Evolutionary conservation across 2,329 filamentous ascomycete species (phyloP), one percentile per base, ranked within the genome.

Genomic region (Exophiala viscosa): DNA sequence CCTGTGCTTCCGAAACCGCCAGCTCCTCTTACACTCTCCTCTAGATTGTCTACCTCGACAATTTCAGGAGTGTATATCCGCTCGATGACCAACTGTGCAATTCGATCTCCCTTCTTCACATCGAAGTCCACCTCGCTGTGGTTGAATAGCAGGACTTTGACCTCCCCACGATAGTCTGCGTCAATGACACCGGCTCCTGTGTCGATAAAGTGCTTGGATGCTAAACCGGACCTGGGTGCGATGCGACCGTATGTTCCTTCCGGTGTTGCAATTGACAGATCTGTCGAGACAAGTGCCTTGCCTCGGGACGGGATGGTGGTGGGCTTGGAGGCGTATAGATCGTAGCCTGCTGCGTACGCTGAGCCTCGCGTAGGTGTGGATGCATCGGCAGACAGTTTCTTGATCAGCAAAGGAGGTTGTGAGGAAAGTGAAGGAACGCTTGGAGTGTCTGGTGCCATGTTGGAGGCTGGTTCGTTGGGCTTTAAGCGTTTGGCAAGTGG

Each of bases 121-220:
- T 74, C 77, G 67, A 95, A 97, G 69, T 96, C 90, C 36, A 74
- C 73, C 45, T 96, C 90, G 46, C 80, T 81, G 70, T 95, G 86
- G 75, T 99, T 99, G 72, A 97, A 97, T 47, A 99, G 82, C 61
- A 99, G 79, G 20, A 99, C 87, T 77, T 95, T 96, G 65, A 99
- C 86, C 62, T 88, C 88, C 15, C 93, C 93, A 33, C 93, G 83
- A 76, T 99, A 99, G 73, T 99, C 93, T 32, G 92, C 91, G 71
- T 99, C 93, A 64, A 99, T 97, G 60, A 99, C 93, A 49, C 93
- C 93, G 0, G 93, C 93, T 58, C 95, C 90, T 0, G 88, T 93
- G 70, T 96, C 90, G 69, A 99, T 97, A 73, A 91, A 93, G 75
- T 97, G 84, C 76, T 99, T 99, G 55, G 85, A 79, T 2, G 92